Conservation (phyloP, 805 yeast genomes). For the Yarrowia divulgata region DNA sequence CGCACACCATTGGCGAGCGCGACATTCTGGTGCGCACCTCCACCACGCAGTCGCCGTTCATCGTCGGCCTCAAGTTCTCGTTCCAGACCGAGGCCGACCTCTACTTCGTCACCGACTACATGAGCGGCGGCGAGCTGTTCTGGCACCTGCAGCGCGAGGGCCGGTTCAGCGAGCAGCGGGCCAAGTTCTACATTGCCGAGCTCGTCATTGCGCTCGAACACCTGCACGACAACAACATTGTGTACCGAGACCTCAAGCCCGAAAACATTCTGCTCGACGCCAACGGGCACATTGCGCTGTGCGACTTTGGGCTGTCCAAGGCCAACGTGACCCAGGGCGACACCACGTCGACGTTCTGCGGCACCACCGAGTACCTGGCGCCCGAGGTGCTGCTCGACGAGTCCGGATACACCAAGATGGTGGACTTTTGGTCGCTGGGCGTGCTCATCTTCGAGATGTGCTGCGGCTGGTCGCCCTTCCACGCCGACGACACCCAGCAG, state of each 20-base stretch:
- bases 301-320: conserved; percentile 96
- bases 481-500: conserved; percentile 96
- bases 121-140: conserved; percentile 97
- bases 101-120: conserved; percentile 93
- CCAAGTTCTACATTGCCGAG: conserved; percentile 97
- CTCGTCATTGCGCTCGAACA: conserved; percentile 91
- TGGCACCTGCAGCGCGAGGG: conserved; percentile 98
- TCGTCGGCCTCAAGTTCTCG: conserved; percentile 93
- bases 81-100: conserved; percentile 95
- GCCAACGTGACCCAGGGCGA: conserved; percentile 86
- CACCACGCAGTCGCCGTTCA: conserved; percentile 86
- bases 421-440: conserved; percentile 98
- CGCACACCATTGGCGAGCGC: conserved; percentile 97
- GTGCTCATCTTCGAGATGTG: conserved; percentile 98
- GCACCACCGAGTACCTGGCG: conserved; percentile 97
- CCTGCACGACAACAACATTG: conserved; percentile 93
- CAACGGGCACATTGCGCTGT: conserved; percentile 94
- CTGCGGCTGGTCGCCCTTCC: conserved; percentile 99
- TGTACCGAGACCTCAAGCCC: conserved; percentile 95
- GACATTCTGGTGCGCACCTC: conserved; percentile 93
- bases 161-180: conserved; percentile 88
- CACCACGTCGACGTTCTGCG: conserved; percentile 96
- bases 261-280: conserved; percentile 95
- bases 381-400: conserved; percentile 97
- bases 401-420: conserved; percentile 97